Percentiles rank a stretch among this genome's conserved stretches.
phyloP scores from a whole-genome alignment of 108 stramenopile genomes.

The Cylindrotheca closterium region DNA sequence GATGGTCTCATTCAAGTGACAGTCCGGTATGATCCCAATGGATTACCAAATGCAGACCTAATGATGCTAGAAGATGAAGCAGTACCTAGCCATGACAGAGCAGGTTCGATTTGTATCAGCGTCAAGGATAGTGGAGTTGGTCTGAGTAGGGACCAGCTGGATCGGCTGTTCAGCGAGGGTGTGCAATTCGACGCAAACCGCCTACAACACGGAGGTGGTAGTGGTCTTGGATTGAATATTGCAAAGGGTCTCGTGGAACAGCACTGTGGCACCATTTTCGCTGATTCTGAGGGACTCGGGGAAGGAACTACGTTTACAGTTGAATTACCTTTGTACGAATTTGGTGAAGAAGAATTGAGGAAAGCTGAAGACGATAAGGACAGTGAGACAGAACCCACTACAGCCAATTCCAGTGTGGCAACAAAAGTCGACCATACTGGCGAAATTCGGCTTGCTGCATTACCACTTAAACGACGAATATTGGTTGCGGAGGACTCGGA shows the following conservation, averaged over 20 bases:
- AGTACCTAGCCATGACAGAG: background rate
- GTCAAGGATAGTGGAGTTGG: constrained; percentile 66
- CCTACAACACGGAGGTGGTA: constrained; percentile 64
- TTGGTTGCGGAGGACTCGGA: constrained; percentile 38
- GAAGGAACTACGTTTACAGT: constrained; percentile 49
- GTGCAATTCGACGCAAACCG: constrained; percentile 67
- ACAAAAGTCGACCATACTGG: background rate
- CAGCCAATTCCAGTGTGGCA: too few relatives aligned
- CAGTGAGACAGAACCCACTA: background rate
- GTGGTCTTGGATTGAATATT: constrained; percentile 67
- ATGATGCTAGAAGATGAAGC: background rate
- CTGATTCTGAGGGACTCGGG: constrained; percentile 47
- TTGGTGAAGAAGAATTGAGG: background rate
- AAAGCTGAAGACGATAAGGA: background rate
- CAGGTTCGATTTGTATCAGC: constrained; percentile 27
- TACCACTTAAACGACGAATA: constrained; percentile 6
- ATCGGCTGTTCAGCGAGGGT: constrained; percentile 49
- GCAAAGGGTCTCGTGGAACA: constrained; percentile 61
- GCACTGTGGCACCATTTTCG: constrained; percentile 46
- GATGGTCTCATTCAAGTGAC: constrained; percentile 10
- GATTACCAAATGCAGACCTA: background rate
- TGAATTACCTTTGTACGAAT: constrained; percentile 41
- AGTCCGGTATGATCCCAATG: background rate
- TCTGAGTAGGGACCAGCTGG: constrained; percentile 41
- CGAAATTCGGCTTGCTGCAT: background rate